Base-by-base conservation (phyloP, 176 grass and related monocot species). In the Aegilops longissima region DNA sequence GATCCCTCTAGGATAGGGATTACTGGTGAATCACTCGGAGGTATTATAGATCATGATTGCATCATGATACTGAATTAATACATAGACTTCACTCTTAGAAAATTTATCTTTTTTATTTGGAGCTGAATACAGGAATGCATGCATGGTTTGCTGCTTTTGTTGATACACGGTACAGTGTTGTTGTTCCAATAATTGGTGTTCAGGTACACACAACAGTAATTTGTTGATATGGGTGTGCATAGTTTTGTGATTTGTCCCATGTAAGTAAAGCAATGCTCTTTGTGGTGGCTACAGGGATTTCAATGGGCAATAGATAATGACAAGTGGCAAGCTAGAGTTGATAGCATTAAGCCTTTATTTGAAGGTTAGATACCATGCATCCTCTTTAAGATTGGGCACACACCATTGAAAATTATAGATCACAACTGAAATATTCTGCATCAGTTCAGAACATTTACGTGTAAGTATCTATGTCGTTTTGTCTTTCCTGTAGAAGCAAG, bases 21-120 rank as follows among this genome's bases (percentile, higher is more conserved):
- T 64, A 94, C 96, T 11, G 96, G 96, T 86, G 96, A 98, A 95
- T 98, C 96, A 31, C 96, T 98, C 77, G 93, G 93, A 94, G 93
- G 96, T 98, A 83, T 34, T 59, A 30, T n/a, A n/a, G 35, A 51
- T 81, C 59, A 66, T 62, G 20, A 16, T 65, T 35, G 27, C 25
- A 39, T 64, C 66, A 49, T 86, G 59, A 85, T 49, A 75, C 76
- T 70, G n/a, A 87, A 39, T 77, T 84, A 81, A 8, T 42, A 9
- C 16, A 39, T n/a, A 30, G 47, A 33, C 5, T 66, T 66, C 44
- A 76, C 23, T 81, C 77, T 31, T 74, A 82, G 23, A 88, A 87
- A 68, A 21, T 24, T 67, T 17, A 29, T 47, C n/a, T 45, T 65
- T 76, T 79, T 65, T 38, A 70, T 75, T 86, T 80, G 8, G 29